phyloP scores from a whole-genome alignment of 2,329 filamentous ascomycete genomes.

The Xylariaceae sp. region DNA sequence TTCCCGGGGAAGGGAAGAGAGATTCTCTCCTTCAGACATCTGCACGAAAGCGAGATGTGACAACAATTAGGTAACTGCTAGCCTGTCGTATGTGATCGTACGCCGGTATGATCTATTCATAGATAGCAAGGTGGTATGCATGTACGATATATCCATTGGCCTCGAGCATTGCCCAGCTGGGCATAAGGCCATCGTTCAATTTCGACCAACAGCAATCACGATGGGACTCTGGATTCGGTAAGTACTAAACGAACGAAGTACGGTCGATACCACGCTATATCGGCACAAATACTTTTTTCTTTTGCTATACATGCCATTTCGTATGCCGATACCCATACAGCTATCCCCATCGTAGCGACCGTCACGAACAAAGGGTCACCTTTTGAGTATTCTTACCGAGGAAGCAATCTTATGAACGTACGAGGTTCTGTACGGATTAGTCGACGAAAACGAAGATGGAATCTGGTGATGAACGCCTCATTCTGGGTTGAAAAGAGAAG shows the following conservation, averaged over 20 bases:
- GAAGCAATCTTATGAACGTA: no score
- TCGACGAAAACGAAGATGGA: no score
- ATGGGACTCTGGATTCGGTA: no score
- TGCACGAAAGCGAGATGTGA: constrained; percentile 3
- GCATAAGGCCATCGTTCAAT: no score
- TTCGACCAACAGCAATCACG: no score
- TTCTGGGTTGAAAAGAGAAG: no score
- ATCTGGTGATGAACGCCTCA: no score
- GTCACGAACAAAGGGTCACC: no score
- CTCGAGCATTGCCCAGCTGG: no score
- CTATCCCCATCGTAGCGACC: no score
- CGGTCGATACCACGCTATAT: neutral
- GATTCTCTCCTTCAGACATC: neutral
- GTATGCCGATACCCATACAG: neutral
- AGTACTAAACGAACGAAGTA: neutral
- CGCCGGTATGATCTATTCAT: neutral
- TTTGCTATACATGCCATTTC: neutral
- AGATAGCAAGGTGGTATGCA: neutral
- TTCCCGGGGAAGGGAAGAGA: neutral
- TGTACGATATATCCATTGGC: neutral
- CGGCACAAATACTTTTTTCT: neutral
- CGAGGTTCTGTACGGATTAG: no score
- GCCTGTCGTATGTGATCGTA: neutral
- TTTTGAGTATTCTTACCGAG: no score
- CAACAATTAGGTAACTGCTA: neutral